These are phyloP conservation scores for Linum usitatissimum DNA, from an alignment of 345 rosid species.

Conservation along the genomic window DNA sequence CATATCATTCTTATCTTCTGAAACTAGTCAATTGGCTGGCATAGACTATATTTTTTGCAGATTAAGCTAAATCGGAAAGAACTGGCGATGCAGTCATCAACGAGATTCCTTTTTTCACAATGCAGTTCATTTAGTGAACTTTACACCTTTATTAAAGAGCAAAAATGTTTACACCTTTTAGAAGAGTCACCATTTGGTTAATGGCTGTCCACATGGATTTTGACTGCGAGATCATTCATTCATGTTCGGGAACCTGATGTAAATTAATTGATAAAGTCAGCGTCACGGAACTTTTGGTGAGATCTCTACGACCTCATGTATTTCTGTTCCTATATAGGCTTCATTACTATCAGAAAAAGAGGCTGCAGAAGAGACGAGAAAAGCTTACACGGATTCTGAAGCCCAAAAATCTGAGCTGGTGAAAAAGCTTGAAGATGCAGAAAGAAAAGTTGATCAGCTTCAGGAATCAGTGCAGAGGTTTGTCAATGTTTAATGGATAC, in stretches of 20 bases:
- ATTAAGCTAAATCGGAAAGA: too few species aligned
- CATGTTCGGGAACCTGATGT: too few species aligned
- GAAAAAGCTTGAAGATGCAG: slow-evolving; percentile 69
- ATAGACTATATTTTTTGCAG: too few species aligned
- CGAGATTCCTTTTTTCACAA: too few species aligned
- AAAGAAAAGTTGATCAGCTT: slow-evolving; percentile 71
- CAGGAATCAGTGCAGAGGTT: slow-evolving; percentile 96
- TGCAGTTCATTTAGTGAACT: neutral
- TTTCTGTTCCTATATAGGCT: slow-evolving; percentile 34
- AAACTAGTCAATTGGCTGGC: neutral
- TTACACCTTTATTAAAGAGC: neutral
- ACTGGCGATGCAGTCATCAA: too few species aligned
- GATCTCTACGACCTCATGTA: slow-evolving; percentile 9
- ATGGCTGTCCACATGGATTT: too few species aligned
- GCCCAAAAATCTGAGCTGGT: slow-evolving; percentile 57
- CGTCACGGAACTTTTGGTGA: slow-evolving; percentile 1
- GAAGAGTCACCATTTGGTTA: too few species aligned
- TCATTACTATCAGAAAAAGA: slow-evolving; percentile 53
- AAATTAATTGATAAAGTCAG: neutral
- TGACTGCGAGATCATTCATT: too few species aligned
- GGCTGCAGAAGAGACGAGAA: slow-evolving; percentile 52
- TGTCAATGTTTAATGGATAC: slow-evolving; percentile 20
- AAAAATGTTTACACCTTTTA: neutral
- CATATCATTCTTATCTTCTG: slow-evolving; percentile 1
- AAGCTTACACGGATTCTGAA: slow-evolving; percentile 49